Base-by-base conservation (phyloP, 371 early-diverging fungal genomes). In the Lichtheimia ornata region DNA sequence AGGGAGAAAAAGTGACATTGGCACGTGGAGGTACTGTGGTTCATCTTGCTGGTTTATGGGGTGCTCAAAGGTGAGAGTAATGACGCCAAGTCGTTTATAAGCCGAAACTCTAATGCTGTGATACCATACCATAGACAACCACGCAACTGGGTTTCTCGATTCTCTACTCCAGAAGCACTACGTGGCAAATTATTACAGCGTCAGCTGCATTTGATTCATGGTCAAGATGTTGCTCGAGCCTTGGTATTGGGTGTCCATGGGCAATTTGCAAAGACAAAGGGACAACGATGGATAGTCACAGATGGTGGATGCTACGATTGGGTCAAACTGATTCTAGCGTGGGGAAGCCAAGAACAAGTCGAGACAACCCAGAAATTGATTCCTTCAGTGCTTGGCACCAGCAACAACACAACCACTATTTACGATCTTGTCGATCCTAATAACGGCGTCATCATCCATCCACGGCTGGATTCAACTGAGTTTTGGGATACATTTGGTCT, bases 161-260 rank as follows among this genome's bases (percentile, higher is more conserved):
- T 80, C 53, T 56, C 68, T 3, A 64, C 75, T 7, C 27, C 14
- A 2, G 73, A 74, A 17, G 71, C 71, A 0, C 61, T 80, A 18
- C 64, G 64, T 9, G 62, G 64, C 49, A 80, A 80, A 43, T 25
- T 80, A 14, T 54, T 76, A 24, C 24, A 50, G 14, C 71, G 80
- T 4, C 80, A 74, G 51, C 60, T 80, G 9, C 80, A 80, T 60
- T 47, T 80, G 30, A 71, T 80, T 51, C 80, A 80, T 47, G 80
- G 80, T 15, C 65, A 71, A 27, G 80, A 80, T 58, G 73, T 80
- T 3, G 80, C 80, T 20, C 61, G 74, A 6, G 66, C 75, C 5
- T 73, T 80, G 47, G 20, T 80, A 11, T 35, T 35, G 35, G 74
- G 76, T 2, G 67, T 74, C 0, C 80, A 74, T 55, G 11, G 63